phyloP scores from a whole-genome alignment of 805 yeast genomes.

The Ogataea ganodermae region DNA sequence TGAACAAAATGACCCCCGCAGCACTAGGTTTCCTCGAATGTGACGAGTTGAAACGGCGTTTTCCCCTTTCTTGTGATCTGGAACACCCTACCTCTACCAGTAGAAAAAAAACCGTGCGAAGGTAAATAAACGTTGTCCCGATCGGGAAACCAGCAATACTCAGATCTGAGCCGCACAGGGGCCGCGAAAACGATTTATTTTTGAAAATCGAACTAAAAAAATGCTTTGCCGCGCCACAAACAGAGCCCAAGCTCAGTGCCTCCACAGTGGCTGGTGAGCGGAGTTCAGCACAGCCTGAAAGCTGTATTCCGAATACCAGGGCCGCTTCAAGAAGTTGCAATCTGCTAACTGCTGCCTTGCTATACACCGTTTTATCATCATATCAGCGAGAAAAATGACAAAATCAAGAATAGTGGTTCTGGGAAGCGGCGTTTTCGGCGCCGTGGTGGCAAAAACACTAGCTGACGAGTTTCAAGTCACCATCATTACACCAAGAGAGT shows the following conservation, averaged over 20 bases:
- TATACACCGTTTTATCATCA: no score
- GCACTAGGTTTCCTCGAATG: background rate
- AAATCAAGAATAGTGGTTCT: conserved; percentile 11
- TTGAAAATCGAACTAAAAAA: no score
- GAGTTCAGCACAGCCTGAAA: no score
- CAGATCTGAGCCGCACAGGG: conserved; percentile 6
- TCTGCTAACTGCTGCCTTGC: no score
- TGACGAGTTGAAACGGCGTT: background rate
- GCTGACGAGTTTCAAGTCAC: conserved; percentile 13
- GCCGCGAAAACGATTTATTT: background rate
- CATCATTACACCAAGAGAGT: conserved; percentile 18
- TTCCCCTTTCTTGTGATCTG: background rate
- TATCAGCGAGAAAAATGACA: background rate
- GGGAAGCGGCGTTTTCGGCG: conserved; percentile 20
- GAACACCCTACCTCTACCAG: conserved; percentile 3
- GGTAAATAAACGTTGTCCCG: conserved; percentile 5
- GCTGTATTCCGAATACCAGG: no score
- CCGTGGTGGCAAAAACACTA: conserved; percentile 10
- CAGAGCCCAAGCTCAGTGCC: no score
- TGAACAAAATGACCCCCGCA: background rate
- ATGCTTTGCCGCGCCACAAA: background rate
- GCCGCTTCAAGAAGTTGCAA: no score
- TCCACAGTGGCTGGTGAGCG: no score
- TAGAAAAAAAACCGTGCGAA: background rate
- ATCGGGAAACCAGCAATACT: conserved; percentile 1